These are phyloP conservation scores for Chalciporus piperatoides DNA, from an alignment of 1,284 basidiomycete species.

Conservation along the genomic window DNA sequence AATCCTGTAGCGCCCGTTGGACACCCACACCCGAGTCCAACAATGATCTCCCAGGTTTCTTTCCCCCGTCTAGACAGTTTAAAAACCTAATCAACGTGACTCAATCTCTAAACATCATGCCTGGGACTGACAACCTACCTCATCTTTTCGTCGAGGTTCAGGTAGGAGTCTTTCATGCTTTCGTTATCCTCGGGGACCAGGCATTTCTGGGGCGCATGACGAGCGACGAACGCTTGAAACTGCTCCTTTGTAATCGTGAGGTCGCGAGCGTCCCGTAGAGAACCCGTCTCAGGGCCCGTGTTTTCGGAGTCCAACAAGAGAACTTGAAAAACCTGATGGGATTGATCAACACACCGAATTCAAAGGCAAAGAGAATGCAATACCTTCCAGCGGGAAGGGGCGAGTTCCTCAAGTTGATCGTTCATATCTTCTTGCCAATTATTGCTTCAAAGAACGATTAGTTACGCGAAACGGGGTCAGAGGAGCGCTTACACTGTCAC, in stretches of 20 bases:
- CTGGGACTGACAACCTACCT: slow-evolving; percentile 17
- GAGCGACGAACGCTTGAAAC: slow-evolving; percentile 35
- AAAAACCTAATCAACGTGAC: slow-evolving; percentile 27
- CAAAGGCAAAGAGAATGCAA: neutral
- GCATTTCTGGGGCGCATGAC: slow-evolving; percentile 27
- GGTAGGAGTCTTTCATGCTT: slow-evolving; percentile 37
- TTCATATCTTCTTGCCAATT: slow-evolving; percentile 37
- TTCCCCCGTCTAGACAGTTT: slow-evolving; percentile 30
- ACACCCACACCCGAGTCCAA: slow-evolving; percentile 33
- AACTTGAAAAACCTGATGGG: slow-evolving; percentile 29
- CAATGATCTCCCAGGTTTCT: slow-evolving; percentile 34
- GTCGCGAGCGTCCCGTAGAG: slow-evolving; percentile 35
- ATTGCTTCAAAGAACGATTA: slow-evolving; percentile 19
- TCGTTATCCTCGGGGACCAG: slow-evolving; percentile 40
- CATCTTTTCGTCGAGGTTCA: slow-evolving; percentile 38
- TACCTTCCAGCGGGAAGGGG: slow-evolving; percentile 30
- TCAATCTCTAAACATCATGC: neutral
- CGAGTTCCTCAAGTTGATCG: slow-evolving; percentile 24
- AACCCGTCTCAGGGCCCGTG: slow-evolving; percentile 26
- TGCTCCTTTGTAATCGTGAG: slow-evolving; percentile 35
- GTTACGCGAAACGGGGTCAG: neutral
- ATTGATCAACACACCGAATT: neutral
- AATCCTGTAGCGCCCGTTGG: slow-evolving; percentile 32
- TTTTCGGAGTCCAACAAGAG: slow-evolving; percentile 35
- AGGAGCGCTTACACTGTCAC: slow-evolving; percentile 27